These are phyloP conservation scores for Rosa persica DNA, from an alignment of 306 rosid genomes.

Conservation along the genomic window DNA sequence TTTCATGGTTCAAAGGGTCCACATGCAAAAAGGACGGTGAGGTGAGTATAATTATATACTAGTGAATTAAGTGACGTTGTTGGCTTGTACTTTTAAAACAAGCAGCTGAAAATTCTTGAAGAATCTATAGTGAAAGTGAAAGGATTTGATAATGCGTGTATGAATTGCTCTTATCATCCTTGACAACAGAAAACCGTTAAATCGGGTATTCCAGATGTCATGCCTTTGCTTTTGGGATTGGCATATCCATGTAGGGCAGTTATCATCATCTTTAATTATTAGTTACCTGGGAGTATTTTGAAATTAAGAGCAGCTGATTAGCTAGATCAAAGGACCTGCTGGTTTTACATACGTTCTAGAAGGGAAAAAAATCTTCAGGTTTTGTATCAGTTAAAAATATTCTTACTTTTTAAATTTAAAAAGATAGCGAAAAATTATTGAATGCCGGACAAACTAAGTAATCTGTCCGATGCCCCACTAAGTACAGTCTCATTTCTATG, in stretches of 20 bases:
- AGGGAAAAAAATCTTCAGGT: too few relatives aligned
- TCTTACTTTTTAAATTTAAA: too few relatives aligned
- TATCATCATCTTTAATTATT: background rate
- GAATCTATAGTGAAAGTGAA: slow-evolving; percentile 27
- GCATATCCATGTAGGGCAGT: background rate
- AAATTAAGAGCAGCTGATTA: background rate
- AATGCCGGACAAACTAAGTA: too few relatives aligned
- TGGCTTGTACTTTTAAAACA: background rate
- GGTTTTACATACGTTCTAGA: too few relatives aligned
- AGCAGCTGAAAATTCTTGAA: background rate
- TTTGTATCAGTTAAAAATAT: too few relatives aligned
- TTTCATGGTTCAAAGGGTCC: background rate
- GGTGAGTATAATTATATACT: background rate
- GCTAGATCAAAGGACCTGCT: background rate
- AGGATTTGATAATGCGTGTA: slow-evolving; percentile 1
- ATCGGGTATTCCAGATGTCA: slow-evolving; percentile 9
- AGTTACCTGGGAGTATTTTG: background rate
- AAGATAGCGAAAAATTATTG: too few relatives aligned
- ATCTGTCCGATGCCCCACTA: background rate
- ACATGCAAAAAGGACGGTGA: background rate
- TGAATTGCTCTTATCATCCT: slow-evolving; percentile 2
- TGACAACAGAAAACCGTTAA: slow-evolving; percentile 18
- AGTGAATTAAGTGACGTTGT: background rate
- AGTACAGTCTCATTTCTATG: background rate
- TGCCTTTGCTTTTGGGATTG: slow-evolving; percentile 25